Conservation (phyloP, 768 basidiomycete genomes). For the Podaxis sp. region DNA sequence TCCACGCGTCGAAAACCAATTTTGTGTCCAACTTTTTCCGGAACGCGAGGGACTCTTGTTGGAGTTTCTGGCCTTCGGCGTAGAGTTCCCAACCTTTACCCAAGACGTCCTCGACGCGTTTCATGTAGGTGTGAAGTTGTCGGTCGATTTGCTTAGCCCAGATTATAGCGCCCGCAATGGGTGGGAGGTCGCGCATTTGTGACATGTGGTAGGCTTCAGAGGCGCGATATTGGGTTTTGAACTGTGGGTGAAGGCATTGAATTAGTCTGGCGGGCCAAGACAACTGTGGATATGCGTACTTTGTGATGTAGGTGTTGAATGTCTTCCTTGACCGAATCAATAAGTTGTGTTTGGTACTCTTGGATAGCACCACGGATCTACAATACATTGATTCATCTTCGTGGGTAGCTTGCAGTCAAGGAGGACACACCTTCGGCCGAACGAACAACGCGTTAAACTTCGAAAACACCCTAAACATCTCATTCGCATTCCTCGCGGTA, state of each 20-base stretch:
- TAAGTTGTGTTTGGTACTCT: slow-evolving; percentile 98
- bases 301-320: slow-evolving; percentile 95
- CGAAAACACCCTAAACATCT: slow-evolving; percentile 99
- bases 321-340: slow-evolving; percentile 98
- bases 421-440: slow-evolving; percentile 17
- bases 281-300: slow-evolving; percentile 32
- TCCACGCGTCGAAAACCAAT: slow-evolving; percentile 95
- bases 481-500: slow-evolving; percentile 95
- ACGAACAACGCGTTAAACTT: slow-evolving; percentile 86
- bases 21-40: slow-evolving; percentile 94
- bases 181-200: slow-evolving; percentile 96
- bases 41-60: slow-evolving; percentile 89
- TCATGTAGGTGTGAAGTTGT: slow-evolving; percentile 96
- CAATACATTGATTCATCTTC: neutral
- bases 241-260: slow-evolving; percentile 33
- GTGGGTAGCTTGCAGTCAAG: neutral
- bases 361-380: slow-evolving; percentile 98
- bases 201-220: slow-evolving; percentile 98
- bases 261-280: neutral
- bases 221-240: slow-evolving; percentile 94
- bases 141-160: slow-evolving; percentile 99
- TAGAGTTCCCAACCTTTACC: slow-evolving; percentile 99
- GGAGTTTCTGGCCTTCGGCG: slow-evolving; percentile 97
- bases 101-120: slow-evolving; percentile 96
- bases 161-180: slow-evolving; percentile 97